Percentiles rank a stretch among this genome's conserved stretches.
Evolutionary conservation across 257 asterid genomes (phyloP).

Genomic region (Solanum rostratum): DNA sequence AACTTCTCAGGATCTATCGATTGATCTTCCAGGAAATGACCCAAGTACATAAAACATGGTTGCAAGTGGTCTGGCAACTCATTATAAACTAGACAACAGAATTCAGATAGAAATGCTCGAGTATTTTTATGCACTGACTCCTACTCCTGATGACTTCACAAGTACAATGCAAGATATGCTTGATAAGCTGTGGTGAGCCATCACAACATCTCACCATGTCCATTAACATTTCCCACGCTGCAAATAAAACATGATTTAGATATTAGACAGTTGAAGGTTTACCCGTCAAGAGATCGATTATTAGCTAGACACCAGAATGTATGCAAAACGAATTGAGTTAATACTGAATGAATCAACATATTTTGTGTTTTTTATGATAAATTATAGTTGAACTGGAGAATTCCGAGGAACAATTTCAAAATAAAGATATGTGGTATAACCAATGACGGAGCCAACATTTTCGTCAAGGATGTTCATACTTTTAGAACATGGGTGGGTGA

Average conservation of each 20-base stretch:
- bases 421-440: too few species aligned
- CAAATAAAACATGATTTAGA: neutral
- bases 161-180: neutral
- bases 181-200: neutral
- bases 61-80: neutral
- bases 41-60: slow-evolving; percentile 1
- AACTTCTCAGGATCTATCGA: neutral
- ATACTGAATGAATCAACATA: too few species aligned
- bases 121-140: neutral
- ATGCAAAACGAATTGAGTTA: too few species aligned
- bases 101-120: neutral
- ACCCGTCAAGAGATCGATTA: too few species aligned
- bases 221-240: neutral
- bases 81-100: neutral
- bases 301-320: too few species aligned
- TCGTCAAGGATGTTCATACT: too few species aligned
- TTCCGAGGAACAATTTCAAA: too few species aligned
- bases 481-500: too few species aligned
- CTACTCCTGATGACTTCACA: neutral
- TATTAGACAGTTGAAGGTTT: too few species aligned
- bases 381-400: too few species aligned
- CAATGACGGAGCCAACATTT: too few species aligned
- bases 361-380: too few species aligned
- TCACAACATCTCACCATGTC: neutral
- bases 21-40: slow-evolving; percentile 1